Evolutionary conservation across 2,329 filamentous ascomycete species (phyloP).

Genomic region (Fusarium liriodendri): DNA sequence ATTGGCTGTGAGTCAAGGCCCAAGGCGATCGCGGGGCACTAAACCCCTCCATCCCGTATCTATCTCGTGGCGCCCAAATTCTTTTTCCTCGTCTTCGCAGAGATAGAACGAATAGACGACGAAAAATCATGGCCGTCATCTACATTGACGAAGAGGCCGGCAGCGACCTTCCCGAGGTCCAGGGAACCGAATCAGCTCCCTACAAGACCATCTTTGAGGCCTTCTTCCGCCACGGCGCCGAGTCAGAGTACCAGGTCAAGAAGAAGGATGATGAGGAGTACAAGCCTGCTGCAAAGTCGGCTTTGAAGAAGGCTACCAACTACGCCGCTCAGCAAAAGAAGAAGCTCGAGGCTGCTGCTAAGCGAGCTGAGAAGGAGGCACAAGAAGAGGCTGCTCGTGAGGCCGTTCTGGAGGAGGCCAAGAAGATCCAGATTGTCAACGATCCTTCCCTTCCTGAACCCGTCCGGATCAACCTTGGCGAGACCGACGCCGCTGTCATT

Average conservation of each 20-base stretch:
- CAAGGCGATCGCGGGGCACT: conserved; percentile 30
- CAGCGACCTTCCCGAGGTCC: conserved; percentile 73
- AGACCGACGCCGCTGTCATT: conserved; percentile 45
- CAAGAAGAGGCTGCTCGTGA: conserved; percentile 39
- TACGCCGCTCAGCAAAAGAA: conserved; percentile 42
- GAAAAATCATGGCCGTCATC: conserved; percentile 49
- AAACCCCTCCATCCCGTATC: conserved; percentile 25
- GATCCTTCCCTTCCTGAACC: conserved; percentile 79
- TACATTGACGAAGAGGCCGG: conserved; percentile 80
- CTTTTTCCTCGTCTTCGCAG: conserved; percentile 16
- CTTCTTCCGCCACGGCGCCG: conserved; percentile 63
- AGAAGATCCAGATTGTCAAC: conserved; percentile 57
- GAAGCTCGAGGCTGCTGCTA: conserved; percentile 42
- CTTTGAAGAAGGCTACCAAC: conserved; percentile 44
- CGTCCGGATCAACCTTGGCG: conserved; percentile 78
- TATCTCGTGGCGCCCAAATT: conserved; percentile 13
- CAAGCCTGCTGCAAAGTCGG: conserved; percentile 44
- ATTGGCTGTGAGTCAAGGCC: conserved; percentile 30
- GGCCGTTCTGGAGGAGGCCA: conserved; percentile 42
- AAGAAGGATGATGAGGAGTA: conserved; percentile 43
- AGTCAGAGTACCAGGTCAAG: conserved; percentile 59
- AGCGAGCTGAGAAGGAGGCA: conserved; percentile 42
- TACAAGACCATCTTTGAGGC: conserved; percentile 86
- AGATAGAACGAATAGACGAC: conserved; percentile 12
- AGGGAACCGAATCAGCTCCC: conserved; percentile 77